A percentile compares a stretch with the other conserved stretches of the same genome.
phyloP scores from a whole-genome alignment of 2,329 filamentous ascomycete species.

The Claviceps sp. region DNA sequence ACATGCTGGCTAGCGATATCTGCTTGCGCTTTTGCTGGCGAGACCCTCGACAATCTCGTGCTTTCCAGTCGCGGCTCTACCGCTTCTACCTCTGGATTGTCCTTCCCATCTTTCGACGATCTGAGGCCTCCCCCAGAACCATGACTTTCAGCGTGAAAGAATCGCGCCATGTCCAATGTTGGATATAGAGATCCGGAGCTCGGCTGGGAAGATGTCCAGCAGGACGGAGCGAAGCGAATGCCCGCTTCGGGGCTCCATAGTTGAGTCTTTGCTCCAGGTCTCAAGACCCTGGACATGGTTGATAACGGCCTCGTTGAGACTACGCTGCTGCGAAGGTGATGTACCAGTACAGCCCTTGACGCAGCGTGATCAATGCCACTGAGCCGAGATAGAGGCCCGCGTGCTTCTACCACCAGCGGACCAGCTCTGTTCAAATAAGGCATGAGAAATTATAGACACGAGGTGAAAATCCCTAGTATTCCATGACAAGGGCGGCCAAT shows the following conservation, averaged over 20 bases:
- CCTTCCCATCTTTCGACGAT: background rate
- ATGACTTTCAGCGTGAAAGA: slow-evolving; percentile 10
- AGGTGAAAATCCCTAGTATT: background rate
- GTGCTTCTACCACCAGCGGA: slow-evolving; percentile 15
- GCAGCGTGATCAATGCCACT: background rate
- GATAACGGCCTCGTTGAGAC: background rate
- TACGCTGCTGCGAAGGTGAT: background rate
- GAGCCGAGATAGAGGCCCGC: slow-evolving; percentile 4
- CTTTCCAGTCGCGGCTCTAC: background rate
- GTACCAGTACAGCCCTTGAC: background rate
- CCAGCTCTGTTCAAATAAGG: slow-evolving; percentile 6
- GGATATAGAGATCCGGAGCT: slow-evolving; percentile 12
- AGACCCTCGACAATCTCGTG: background rate
- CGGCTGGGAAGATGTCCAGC: slow-evolving; percentile 8
- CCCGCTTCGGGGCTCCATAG: slow-evolving; percentile 19
- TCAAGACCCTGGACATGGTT: slow-evolving; percentile 7
- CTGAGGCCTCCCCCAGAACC: background rate
- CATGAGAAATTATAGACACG: slow-evolving; percentile 9
- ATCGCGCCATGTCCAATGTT: slow-evolving; percentile 13
- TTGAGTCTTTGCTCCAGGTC: slow-evolving; percentile 4
- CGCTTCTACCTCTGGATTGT: background rate
- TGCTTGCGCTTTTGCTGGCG: background rate
- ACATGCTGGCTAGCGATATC: background rate
- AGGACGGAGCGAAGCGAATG: slow-evolving; percentile 15
- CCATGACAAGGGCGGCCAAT: slow-evolving; percentile 7